Evolutionary conservation across 768 basidiomycete species (phyloP).

Genomic region (Boletellus sp.): DNA sequence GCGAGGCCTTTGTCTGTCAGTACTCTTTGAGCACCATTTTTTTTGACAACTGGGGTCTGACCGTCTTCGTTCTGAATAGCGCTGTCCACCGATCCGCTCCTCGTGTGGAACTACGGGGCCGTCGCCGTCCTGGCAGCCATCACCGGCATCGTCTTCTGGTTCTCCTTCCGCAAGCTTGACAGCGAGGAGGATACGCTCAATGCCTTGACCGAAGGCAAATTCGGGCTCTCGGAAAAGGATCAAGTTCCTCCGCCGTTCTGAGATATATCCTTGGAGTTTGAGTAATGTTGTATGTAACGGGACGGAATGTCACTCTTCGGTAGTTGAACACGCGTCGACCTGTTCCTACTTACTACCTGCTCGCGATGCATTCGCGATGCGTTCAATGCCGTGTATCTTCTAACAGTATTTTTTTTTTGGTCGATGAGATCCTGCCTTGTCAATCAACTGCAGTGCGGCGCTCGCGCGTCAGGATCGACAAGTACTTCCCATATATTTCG

Average conservation of each 20-base stretch:
- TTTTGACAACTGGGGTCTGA: conserved; percentile 2
- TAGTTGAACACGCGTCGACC: not conserved
- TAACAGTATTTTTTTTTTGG: too few species aligned
- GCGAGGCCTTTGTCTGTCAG: conserved; percentile 70
- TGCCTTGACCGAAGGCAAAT: conserved; percentile 42
- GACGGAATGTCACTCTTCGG: not conserved
- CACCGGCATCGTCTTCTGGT: conserved; percentile 52
- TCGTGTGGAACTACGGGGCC: conserved; percentile 71
- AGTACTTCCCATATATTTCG: conserved; percentile 12
- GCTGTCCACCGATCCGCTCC: conserved; percentile 64
- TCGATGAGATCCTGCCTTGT: too few species aligned
- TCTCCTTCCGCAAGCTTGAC: conserved; percentile 55
- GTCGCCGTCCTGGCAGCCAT: conserved; percentile 54
- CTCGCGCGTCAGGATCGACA: too few species aligned
- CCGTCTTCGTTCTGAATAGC: conserved; percentile 30
- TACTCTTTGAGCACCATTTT: conserved; percentile 8
- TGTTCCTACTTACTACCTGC: not conserved
- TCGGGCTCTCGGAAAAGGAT: conserved; percentile 11
- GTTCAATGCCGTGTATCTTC: not conserved
- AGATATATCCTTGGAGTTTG: not conserved
- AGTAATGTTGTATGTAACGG: not conserved
- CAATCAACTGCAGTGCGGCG: too few species aligned
- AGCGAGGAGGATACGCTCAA: conserved; percentile 61
- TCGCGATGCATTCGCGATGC: not conserved
- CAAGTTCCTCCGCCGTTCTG: not conserved